These are phyloP conservation scores for Tetrapisispora phaffii DNA, from an alignment of 805 yeast genomes.

Conservation along the genomic window DNA sequence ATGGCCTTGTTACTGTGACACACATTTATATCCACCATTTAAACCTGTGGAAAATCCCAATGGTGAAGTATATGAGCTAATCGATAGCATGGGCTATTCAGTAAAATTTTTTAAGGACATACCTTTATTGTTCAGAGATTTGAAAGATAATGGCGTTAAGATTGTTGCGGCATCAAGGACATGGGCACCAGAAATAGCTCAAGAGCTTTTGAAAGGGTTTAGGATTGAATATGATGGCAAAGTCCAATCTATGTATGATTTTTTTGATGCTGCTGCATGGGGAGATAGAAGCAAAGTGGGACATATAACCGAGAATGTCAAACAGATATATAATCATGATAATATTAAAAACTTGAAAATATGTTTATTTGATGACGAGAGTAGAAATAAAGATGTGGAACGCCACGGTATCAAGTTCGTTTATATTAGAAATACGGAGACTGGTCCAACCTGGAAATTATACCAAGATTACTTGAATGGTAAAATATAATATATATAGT, in stretches of 20 bases:
- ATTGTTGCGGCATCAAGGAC: conserved; percentile 75
- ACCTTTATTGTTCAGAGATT: conserved; percentile 45
- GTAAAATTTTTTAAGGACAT: conserved; percentile 61
- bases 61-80: conserved; percentile 24
- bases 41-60: conserved; percentile 17
- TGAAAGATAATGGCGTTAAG: conserved; percentile 38
- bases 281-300: conserved; percentile 54
- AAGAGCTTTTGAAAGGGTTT: conserved; percentile 44
- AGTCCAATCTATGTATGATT: conserved; percentile 19
- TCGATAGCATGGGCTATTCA: conserved; percentile 38
- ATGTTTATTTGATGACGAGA: conserved; percentile 68
- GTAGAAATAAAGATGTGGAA: conserved; percentile 67
- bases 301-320: conserved; percentile 47
- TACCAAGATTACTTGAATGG: conserved; percentile 35
- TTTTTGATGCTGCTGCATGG: conserved; percentile 57
- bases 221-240: conserved; percentile 37
- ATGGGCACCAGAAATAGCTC: conserved; percentile 68
- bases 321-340: conserved; percentile 37
- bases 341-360: conserved; percentile 39
- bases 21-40: conserved; percentile 29
- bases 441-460: conserved; percentile 47
- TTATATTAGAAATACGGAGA: conserved; percentile 45
- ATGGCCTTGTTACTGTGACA: conserved; percentile 33
- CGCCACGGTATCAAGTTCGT: conserved; percentile 60
- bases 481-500: neutral